A percentile compares a stretch with the other conserved stretches of the same genome.
Evolutionary conservation across 2,329 filamentous ascomycete genomes (phyloP).

Genomic region (Dothistroma septosporum): DNA sequence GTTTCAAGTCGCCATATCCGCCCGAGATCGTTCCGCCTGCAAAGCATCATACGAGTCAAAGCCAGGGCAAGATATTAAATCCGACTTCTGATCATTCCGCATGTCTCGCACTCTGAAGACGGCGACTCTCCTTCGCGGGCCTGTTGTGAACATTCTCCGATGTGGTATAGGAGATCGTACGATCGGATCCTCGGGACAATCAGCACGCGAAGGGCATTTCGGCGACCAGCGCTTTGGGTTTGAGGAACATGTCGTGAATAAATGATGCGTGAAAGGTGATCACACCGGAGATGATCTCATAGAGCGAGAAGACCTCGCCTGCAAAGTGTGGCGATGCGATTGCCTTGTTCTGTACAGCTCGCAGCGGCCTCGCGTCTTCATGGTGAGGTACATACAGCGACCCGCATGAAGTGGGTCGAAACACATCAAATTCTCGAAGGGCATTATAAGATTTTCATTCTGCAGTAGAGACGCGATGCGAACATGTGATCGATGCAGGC

Average conservation of each 20-base stretch:
- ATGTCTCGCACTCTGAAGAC: neutral
- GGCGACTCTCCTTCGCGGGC: neutral
- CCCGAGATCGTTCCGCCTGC: neutral
- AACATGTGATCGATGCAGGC: neutral
- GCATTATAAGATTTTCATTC: neutral
- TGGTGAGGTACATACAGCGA: neutral
- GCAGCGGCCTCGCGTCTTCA: neutral
- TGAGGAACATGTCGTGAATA: neutral
- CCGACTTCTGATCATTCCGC: neutral
- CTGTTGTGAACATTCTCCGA: neutral
- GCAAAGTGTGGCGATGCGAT: neutral
- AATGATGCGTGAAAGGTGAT: neutral
- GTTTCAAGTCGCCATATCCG: neutral
- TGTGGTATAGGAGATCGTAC: neutral
- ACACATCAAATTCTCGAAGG: neutral
- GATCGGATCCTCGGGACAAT: neutral
- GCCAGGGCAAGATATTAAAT: neutral
- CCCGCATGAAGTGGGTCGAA: neutral
- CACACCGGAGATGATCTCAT: neutral
- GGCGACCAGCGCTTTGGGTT: neutral
- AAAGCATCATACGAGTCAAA: neutral
- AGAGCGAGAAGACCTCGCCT: constrained; percentile 3
- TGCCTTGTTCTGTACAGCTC: neutral
- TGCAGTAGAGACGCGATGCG: neutral
- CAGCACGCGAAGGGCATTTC: neutral